Evolutionary conservation across 1,284 basidiomycete species (phyloP), one percentile per base, ranked within the genome.

Genomic region (Moesziomyces antarcticus): DNA sequence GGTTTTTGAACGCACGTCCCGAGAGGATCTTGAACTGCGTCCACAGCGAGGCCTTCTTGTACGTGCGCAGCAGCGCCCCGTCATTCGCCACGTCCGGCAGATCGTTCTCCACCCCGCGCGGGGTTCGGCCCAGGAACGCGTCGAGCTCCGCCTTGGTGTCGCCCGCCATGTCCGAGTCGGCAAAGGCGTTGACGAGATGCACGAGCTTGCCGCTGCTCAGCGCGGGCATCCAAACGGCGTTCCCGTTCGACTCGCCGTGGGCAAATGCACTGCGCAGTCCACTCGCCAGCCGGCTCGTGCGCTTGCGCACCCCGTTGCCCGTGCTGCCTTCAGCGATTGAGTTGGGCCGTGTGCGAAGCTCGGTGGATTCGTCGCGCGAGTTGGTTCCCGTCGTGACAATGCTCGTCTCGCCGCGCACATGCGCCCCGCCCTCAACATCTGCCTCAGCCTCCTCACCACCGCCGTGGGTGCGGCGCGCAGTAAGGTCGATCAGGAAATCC

Each of bases 1-100:
- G 85, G 82, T 98, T 98, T 89, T 98, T 98, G 88, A 98, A 99
- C n/a, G 95, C 94, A 61, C 96, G 86, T 22, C 94, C 94, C 79
- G 93, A 95, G 76, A 99, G 85, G 66, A 98, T 94, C 81, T 88
- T 89, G 84, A 99, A 97, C 86, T 99, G 96, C 21, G 91, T 94
- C 61, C 88, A 88, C 88, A 91, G 93, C 67, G 88, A 91, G 3
- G 94, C 96, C 62, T 93, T 89, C 85, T 91, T 91, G 81, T 93
- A 89, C 3, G 92, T 92, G 33, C 91, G 86, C 75, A 95, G 85
- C 57, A 92, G 42, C 14, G 52, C 49, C 14, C 82, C 50, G 87
- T 86, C 46, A 88, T 82, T 49, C 13, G 62, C 58, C 1, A 74
- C 42, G 27, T 74, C 66, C 1, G 66, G 62, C 14, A 74, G 53